Evolutionary conservation across 352 stramenopile genomes (phyloP).

Genomic region (Phytophthora ohioensis): DNA sequence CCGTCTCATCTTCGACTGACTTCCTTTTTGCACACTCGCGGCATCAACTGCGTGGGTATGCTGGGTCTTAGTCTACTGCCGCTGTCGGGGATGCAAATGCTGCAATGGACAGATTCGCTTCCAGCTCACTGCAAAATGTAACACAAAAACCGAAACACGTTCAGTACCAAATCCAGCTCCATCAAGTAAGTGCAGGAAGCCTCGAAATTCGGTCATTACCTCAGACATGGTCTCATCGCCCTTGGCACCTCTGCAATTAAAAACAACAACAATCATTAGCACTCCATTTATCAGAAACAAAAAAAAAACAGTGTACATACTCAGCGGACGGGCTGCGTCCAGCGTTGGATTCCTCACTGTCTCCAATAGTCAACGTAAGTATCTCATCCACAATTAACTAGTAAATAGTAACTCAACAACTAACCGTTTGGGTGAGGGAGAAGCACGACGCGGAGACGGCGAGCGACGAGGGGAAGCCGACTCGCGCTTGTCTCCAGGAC

Average conservation of each 20-base stretch:
- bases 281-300: not conserved
- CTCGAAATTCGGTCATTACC: slow-evolving; percentile 14
- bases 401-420: not conserved
- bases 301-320: slow-evolving; percentile 20
- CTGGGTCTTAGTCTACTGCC: slow-evolving; percentile 5
- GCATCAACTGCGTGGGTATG: slow-evolving; percentile 8
- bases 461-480: slow-evolving; percentile 29
- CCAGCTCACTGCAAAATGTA: slow-evolving; percentile 29
- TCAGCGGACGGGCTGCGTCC: slow-evolving; percentile 28
- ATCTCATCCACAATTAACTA: slow-evolving; percentile 1
- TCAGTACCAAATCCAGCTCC: not conserved
- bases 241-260: slow-evolving; percentile 18
- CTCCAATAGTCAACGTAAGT: slow-evolving; percentile 5
- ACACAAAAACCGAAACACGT: slow-evolving; percentile 3
- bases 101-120: slow-evolving; percentile 16
- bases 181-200: not conserved
- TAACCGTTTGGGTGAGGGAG: slow-evolving; percentile 37
- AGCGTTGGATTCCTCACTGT: slow-evolving; percentile 21
- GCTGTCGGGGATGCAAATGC: slow-evolving; percentile 12
- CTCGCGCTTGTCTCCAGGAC: slow-evolving; percentile 23
- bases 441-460: slow-evolving; percentile 28
- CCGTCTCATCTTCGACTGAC: slow-evolving; percentile 20
- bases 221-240: slow-evolving; percentile 32
- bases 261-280: slow-evolving; percentile 2
- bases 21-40: slow-evolving; percentile 23